A percentile compares a stretch with the other conserved stretches of the same genome.
These are phyloP conservation scores for Myxozyma kluyveri DNA, from an alignment of 805 yeast species.

Conservation along the genomic window DNA sequence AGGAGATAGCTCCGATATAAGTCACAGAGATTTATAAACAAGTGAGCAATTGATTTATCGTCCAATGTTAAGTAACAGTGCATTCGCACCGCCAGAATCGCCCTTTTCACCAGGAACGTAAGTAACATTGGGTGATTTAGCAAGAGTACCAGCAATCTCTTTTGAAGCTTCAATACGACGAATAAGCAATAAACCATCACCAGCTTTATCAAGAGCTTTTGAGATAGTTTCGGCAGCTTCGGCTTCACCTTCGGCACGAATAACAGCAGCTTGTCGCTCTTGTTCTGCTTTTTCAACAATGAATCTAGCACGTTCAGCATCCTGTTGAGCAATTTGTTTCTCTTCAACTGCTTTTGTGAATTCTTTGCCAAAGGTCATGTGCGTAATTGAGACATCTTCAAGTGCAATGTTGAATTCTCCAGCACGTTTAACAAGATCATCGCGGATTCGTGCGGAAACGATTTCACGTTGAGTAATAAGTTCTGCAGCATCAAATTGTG, in stretches of 20 bases:
- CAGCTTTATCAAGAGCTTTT: slow-evolving; percentile 86
- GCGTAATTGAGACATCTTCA: slow-evolving; percentile 97
- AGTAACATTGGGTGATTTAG: slow-evolving; percentile 78
- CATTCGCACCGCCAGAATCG: slow-evolving; percentile 28
- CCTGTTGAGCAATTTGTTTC: slow-evolving; percentile 98
- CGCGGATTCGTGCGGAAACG: slow-evolving; percentile 83
- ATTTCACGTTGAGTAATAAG: slow-evolving; percentile 95
- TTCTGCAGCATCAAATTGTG: slow-evolving; percentile 94
- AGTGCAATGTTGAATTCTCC: slow-evolving; percentile 82
- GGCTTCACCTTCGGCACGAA: slow-evolving; percentile 99
- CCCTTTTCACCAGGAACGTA: slow-evolving; percentile 60
- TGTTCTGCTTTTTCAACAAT: slow-evolving; percentile 95
- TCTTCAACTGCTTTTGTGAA: slow-evolving; percentile 98
- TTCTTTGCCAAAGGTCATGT: slow-evolving; percentile 93
- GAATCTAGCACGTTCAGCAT: slow-evolving; percentile 94
- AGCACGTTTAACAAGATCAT: slow-evolving; percentile 80
- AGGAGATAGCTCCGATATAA: no score
- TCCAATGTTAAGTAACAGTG: slow-evolving; percentile 39
- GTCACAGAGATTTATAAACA: background rate
- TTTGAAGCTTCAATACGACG: slow-evolving; percentile 95
- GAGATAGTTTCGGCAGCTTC: slow-evolving; percentile 96
- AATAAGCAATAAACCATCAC: slow-evolving; percentile 90
- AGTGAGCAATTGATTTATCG: slow-evolving; percentile 25
- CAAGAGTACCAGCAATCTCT: slow-evolving; percentile 87
- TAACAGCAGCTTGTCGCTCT: slow-evolving; percentile 90